Evolutionary conservation across 2,329 filamentous ascomycete genomes (phyloP), one percentile per base, ranked within the genome.

Genomic region (Fusarium nelsonii): DNA sequence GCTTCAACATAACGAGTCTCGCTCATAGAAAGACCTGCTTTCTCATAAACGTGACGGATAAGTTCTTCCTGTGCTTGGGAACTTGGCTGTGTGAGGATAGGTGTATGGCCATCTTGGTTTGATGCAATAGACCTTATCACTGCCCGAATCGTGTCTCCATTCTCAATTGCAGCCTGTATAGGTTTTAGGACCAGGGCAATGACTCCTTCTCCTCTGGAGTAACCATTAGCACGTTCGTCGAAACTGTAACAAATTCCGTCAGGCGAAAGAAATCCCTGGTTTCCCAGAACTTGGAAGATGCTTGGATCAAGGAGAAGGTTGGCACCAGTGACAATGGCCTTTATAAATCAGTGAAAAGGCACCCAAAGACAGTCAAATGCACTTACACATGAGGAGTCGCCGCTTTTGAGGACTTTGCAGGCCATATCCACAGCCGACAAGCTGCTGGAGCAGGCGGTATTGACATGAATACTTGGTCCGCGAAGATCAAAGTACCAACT

Each of bases 111-210:
- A 58, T 85, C 83, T 40, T 79, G 70, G 50, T 82, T 71, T 2
- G 54, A 65, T 2, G 50, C 56, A 4, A 62, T 51, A 2, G 54
- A 52, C 3, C 78, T 74, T 28, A 83, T 79, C 6, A 81, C 76
- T 10, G 77, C 79, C 3, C 79, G 75, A 41, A 83, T 78, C 50
- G 74, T 76, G 52, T 82, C 75, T 3, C 79, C 78, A 61, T 81
- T 73, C 16, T 44, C 74, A 6, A 89, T 57, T 0, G 88, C 88
- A 2, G 79, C 73, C 7, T 72, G 75, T 2, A 89, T 70, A 2
- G 73, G 77, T 72, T 89, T 89, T 0, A 90, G 65, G 0, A 88
- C 74, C 0, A 89, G 65, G 0, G 78, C 76, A 2, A 58, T 55
- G 1, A 67, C 44, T 15, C 69, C 67, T 36, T 78, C 76, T 0